Percentiles rank a stretch among this genome's conserved stretches.
Conservation (phyloP, 176 grass and related monocot genomes). For the Zoysia pacifica region DNA sequence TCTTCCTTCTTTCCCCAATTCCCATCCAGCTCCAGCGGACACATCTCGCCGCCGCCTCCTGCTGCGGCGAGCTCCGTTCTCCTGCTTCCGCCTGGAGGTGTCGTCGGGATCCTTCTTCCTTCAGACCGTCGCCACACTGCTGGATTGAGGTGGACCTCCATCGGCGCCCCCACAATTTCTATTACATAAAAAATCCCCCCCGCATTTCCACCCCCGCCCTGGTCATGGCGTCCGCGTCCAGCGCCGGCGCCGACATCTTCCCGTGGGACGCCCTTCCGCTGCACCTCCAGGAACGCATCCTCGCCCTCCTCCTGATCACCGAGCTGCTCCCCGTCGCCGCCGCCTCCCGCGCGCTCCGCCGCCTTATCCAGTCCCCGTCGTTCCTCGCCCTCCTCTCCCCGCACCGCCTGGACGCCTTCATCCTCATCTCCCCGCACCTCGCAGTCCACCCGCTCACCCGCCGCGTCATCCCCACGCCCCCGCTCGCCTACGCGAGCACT, state of each 20-base stretch:
- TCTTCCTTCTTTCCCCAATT: too few species aligned
- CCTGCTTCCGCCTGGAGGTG: too few species aligned
- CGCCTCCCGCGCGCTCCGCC: conserved; percentile 41
- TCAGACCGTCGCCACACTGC: too few species aligned
- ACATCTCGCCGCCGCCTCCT: too few species aligned
- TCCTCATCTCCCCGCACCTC: conserved; percentile 27
- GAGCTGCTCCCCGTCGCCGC: conserved; percentile 41
- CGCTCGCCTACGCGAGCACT: neutral
- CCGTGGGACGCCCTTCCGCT: conserved; percentile 46
- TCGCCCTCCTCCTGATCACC: conserved; percentile 50
- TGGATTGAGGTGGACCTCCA: too few species aligned
- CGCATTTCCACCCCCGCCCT: neutral
- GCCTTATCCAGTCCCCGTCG: conserved; percentile 40
- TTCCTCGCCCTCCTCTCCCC: conserved; percentile 50
- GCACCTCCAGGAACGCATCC: conserved; percentile 51
- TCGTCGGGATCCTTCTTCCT: too few species aligned
- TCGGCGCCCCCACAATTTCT: too few species aligned
- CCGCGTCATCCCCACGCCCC: neutral
- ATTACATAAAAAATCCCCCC: too few species aligned
- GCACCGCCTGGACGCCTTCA: conserved; percentile 50
- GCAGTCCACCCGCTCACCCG: conserved; percentile 44
- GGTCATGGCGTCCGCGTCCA: conserved; percentile 4
- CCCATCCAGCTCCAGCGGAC: too few species aligned
- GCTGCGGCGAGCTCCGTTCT: too few species aligned
- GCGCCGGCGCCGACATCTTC: neutral